phyloP scores from a whole-genome alignment of 768 basidiomycete species.

The Asterophora lycoperdoides region DNA sequence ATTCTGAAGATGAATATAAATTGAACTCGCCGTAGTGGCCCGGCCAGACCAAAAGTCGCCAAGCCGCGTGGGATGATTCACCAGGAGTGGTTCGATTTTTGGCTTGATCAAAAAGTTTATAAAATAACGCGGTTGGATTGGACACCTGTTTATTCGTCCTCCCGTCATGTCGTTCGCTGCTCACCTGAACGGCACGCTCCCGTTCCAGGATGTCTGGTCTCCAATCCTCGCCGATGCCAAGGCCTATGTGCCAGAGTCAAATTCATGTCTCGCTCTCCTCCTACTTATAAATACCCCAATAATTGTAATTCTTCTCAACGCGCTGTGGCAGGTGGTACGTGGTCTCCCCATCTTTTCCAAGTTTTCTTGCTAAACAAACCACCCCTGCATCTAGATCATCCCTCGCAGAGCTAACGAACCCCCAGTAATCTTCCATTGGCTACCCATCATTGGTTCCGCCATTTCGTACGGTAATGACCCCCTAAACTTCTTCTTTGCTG shows the following conservation, averaged over 20 bases:
- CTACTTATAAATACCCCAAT: slow-evolving; percentile 65
- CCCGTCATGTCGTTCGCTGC: slow-evolving; percentile 35
- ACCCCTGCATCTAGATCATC: slow-evolving; percentile 41
- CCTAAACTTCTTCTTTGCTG: slow-evolving; percentile 77
- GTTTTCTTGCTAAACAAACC: background rate
- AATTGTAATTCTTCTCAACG: slow-evolving; percentile 66
- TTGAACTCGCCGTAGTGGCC: too few species aligned
- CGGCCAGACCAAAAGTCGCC: too few species aligned
- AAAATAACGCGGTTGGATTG: slow-evolving; percentile 5
- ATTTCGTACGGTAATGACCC: slow-evolving; percentile 90
- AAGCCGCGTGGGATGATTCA: slow-evolving; percentile 9
- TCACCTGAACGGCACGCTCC: slow-evolving; percentile 33
- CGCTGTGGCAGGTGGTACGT: slow-evolving; percentile 74
- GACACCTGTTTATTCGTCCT: slow-evolving; percentile 1
- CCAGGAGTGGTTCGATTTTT: slow-evolving; percentile 13
- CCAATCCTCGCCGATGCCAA: slow-evolving; percentile 40
- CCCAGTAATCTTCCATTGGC: slow-evolving; percentile 88
- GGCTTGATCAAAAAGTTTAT: slow-evolving; percentile 2
- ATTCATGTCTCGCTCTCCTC: slow-evolving; percentile 37
- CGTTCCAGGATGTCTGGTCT: slow-evolving; percentile 40
- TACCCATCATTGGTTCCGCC: slow-evolving; percentile 89
- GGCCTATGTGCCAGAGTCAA: slow-evolving; percentile 31
- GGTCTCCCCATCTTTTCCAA: slow-evolving; percentile 3
- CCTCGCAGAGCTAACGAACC: slow-evolving; percentile 72
- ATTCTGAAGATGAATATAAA: too few species aligned